Evolutionary conservation across 345 rosid species (phyloP), one percentile per base, ranked within the genome.

Genomic region (Pseudoturritis turrita): DNA sequence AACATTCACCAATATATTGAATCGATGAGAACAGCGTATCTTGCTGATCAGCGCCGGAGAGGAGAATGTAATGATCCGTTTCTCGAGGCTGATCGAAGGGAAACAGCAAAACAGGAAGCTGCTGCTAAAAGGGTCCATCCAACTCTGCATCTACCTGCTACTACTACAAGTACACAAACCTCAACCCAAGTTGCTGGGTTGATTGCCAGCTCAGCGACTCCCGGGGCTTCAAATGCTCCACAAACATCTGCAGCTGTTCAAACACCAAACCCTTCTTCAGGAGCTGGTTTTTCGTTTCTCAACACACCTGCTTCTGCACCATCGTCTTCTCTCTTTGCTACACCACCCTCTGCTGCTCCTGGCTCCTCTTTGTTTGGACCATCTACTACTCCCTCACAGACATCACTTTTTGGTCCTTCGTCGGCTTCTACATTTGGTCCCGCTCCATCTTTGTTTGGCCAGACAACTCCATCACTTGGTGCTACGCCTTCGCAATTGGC

Each of bases 81-180:
- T 81, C 94, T 95, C 60, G 99, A 89, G 75, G 99, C 99, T 62
- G 98, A 95, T 81, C 76, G 99, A 61, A 86, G 98, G 15, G 96
- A 89, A 85, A 84, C 94, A n/a, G 98, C 99, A 37, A 90, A 88
- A 74, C 91, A 83, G 63, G 97, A 95, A 85, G 99, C 97, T 43
- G 97, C 98, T 80, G 90, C 98, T 40, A 95, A 84, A 87, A 83
- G 97, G 64, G 96, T 86, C 46, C 98, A 95, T 79, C 99, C 99
- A 77, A 92, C 96, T 71, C 81, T 89, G 72, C 91, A 95, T 82
- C 83, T 95, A 80, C 97, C 92, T 78, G 68, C 89, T 52, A 17
- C 54, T 72, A 70, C 35, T 68, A 75, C 89, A 50, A 82, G 41
- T 79, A 73, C 88, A 44, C 99, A 85, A 72, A 79, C 90, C 54